Base-by-base conservation (phyloP, 305 asterid genomes). In the Rubia tinctorum region DNA sequence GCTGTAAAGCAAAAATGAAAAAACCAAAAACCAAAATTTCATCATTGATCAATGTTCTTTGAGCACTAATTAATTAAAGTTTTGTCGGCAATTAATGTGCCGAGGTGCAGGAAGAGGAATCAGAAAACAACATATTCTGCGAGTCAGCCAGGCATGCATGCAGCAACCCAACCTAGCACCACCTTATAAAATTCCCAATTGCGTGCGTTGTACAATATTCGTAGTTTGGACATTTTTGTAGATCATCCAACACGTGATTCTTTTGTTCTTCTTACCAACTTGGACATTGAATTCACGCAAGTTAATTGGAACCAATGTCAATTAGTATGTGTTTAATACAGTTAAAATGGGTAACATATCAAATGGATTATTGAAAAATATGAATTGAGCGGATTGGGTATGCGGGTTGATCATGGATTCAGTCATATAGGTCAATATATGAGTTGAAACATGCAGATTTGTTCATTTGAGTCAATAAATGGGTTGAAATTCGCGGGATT, bases 131-230 rank as follows among this genome's bases (percentile, higher is more conserved):
- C 60, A 53, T 53, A 53, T 53, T 5, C 27, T 27, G 69, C 45
- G 12, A 25, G 71, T 43, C 71, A 63, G 71, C 53, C 76, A 63
- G 42, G 71, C 64, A 63, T 68, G 72, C 76, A 63, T 63, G 61
- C 64, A 47, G 7, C 64, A 53, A 25, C 27, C 37, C 39, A 47
- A n/a, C 51, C 71, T 49, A 73, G 68, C 59, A 22, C 37, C 37
- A 27, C 49, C 15, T 17, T 18, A 22, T 7, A 43, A 1, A 43
- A 53, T 53, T 53, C 60, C 15, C 5, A 0, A 14, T 49, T 49
- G 56, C 60, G 60, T 53, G n/a, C 60, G 18, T 6, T 53, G 18
- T 53, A 53, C 25, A 53, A 53, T 53, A 18, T 53, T 53, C 60
- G 60, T 53, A 53, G 9, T 7, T 4, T 43, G 47, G 1, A 5